These are phyloP conservation scores for Botrytis sinoallii DNA, from an alignment of 2,329 filamentous ascomycete species.

Conservation along the genomic window DNA sequence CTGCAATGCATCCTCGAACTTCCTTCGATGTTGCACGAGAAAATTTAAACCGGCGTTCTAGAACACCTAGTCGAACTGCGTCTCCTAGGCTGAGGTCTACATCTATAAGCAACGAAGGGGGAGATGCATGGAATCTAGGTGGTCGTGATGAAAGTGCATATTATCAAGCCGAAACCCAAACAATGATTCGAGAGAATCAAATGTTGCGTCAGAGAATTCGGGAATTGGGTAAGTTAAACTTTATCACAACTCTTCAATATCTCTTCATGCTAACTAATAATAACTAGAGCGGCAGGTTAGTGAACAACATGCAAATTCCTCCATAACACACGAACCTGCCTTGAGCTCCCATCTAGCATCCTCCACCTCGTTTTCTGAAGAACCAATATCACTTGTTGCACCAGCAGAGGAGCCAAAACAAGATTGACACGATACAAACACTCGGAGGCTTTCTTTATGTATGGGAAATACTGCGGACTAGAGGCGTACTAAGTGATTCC, in stretches of 20 bases:
- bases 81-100: slow-evolving; percentile 56
- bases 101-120: slow-evolving; percentile 57
- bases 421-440: slow-evolving; percentile 18
- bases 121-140: slow-evolving; percentile 58
- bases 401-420: slow-evolving; percentile 22
- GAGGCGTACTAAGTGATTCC: slow-evolving; percentile 5
- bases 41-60: slow-evolving; percentile 53
- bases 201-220: slow-evolving; percentile 74
- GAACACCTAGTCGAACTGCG: slow-evolving; percentile 55
- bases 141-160: slow-evolving; percentile 72
- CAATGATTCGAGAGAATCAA: slow-evolving; percentile 74
- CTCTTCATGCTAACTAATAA: slow-evolving; percentile 17
- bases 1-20: slow-evolving; percentile 46
- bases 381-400: slow-evolving; percentile 15
- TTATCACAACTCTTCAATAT: background rate
- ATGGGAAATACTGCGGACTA: slow-evolving; percentile 2
- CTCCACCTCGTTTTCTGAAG: slow-evolving; percentile 36
- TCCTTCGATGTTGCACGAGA: slow-evolving; percentile 58
- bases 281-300: slow-evolving; percentile 34
- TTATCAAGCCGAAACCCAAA: slow-evolving; percentile 80
- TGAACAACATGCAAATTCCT: slow-evolving; percentile 33
- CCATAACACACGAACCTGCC: slow-evolving; percentile 36
- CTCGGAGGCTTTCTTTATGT: background rate
- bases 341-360: slow-evolving; percentile 35
- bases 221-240: slow-evolving; percentile 60